phyloP scores from a whole-genome alignment of 2,329 filamentous ascomycete genomes.

The Aspergillus nomiae region DNA sequence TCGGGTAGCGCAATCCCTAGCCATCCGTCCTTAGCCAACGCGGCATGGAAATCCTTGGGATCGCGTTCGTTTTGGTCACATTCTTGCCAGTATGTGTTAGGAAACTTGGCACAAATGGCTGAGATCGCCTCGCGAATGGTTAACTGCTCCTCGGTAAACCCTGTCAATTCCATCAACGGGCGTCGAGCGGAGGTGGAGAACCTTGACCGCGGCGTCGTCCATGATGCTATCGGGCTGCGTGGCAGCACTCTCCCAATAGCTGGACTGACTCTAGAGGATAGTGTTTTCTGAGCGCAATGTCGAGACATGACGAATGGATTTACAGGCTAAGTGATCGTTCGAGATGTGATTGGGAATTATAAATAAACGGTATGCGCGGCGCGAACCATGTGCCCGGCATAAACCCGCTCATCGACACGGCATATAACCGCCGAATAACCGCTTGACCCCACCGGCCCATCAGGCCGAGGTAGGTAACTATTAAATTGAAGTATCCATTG shows the following conservation, averaged over 20 bases:
- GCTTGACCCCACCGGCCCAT: neutral
- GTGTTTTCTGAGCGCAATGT: neutral
- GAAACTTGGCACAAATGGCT: conserved; percentile 69
- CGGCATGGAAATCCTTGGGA: conserved; percentile 74
- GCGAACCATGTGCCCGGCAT: conserved; percentile 4
- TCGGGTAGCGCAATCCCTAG: conserved; percentile 79
- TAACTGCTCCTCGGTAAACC: conserved; percentile 73
- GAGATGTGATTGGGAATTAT: neutral
- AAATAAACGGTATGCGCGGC: neutral
- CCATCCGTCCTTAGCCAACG: conserved; percentile 75
- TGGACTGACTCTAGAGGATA: neutral
- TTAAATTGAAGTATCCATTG: neutral
- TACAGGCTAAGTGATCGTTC: neutral
- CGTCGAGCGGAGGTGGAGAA: conserved; percentile 37
- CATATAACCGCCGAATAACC: conserved; percentile 11
- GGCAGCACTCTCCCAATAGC: neutral
- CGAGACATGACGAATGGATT: conserved; percentile 9
- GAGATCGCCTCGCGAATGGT: conserved; percentile 70
- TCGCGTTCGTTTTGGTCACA: conserved; percentile 71
- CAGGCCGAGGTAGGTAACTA: neutral
- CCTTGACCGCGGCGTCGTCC: neutral
- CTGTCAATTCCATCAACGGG: conserved; percentile 68
- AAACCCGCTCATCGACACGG: neutral
- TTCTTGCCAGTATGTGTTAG: conserved; percentile 73
- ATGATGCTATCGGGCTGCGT: neutral